Conservation (phyloP, 371 early-diverging fungal species). For the Mucor ambiguus region DNA sequence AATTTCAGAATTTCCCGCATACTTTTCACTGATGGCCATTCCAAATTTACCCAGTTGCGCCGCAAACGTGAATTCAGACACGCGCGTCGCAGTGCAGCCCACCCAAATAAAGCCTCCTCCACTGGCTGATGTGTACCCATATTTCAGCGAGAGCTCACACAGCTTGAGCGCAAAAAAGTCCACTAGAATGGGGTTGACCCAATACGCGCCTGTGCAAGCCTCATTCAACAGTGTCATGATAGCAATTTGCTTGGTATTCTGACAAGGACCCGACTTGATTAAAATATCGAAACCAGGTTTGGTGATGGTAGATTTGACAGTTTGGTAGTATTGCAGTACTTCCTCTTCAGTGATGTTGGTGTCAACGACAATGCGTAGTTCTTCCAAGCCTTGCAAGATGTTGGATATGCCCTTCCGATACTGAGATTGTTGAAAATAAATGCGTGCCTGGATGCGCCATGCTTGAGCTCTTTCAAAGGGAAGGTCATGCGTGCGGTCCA, state of each 20-base stretch:
- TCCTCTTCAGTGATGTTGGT: slow-evolving; percentile 16
- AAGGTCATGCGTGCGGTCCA: slow-evolving; percentile 27
- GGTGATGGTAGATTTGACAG: slow-evolving; percentile 22
- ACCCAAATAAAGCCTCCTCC: slow-evolving; percentile 46
- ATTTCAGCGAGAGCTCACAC: slow-evolving; percentile 38
- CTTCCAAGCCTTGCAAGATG: slow-evolving; percentile 35
- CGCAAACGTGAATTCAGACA: slow-evolving; percentile 36
- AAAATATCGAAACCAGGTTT: slow-evolving; percentile 30
- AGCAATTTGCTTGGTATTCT: slow-evolving; percentile 26
- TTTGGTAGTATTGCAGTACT: slow-evolving; percentile 17
- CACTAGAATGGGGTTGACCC: slow-evolving; percentile 38
- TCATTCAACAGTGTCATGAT: slow-evolving; percentile 43
- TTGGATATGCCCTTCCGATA: slow-evolving; percentile 36
- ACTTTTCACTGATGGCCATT: slow-evolving; percentile 35
- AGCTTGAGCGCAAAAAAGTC: slow-evolving; percentile 40
- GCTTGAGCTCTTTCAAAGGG: slow-evolving; percentile 42
- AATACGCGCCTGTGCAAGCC: slow-evolving; percentile 45
- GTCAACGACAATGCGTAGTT: slow-evolving; percentile 29
- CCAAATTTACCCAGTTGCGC: slow-evolving; percentile 44
- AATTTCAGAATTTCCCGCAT: slow-evolving; percentile 45
- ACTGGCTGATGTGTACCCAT: slow-evolving; percentile 38
- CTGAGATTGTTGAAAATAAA: slow-evolving; percentile 38
- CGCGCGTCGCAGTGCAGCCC: slow-evolving; percentile 39
- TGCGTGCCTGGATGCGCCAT: slow-evolving; percentile 40
- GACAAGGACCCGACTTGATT: slow-evolving; percentile 21